Percentiles rank a stretch among this genome's conserved stretches.
Conservation (phyloP, 2,329 filamentous ascomycete species). For the Tolypocladium inflatum region DNA sequence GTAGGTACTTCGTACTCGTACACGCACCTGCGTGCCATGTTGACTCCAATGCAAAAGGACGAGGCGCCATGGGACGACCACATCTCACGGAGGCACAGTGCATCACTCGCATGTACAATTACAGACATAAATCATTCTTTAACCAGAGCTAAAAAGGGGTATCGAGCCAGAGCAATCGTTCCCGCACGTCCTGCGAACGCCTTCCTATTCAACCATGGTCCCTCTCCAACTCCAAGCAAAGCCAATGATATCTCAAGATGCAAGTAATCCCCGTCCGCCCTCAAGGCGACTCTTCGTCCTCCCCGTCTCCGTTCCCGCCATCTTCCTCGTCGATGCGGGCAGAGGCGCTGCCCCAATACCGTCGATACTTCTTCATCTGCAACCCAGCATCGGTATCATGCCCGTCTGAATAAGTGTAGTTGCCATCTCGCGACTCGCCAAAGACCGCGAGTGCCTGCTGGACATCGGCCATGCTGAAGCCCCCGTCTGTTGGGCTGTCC, state of each 20-base stretch:
- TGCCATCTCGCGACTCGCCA: conserved; percentile 15
- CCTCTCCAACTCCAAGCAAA: not conserved
- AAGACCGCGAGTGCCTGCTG: conserved; percentile 6
- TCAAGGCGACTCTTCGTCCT: not conserved
- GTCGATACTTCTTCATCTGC: conserved; percentile 24
- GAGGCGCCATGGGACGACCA: not conserved
- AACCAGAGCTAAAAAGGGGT: conserved; percentile 1
- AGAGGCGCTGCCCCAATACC: conserved; percentile 22
- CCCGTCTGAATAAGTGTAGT: conserved; percentile 20
- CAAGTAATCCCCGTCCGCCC: not conserved
- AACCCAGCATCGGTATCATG: conserved; percentile 21
- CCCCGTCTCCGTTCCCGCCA: conserved; percentile 13
- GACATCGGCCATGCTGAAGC: conserved; percentile 13
- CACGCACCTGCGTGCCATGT: too few relatives aligned
- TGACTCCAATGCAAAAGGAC: not conserved
- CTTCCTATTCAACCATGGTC: not conserved
- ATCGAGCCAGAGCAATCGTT: conserved; percentile 1
- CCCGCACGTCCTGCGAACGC: not conserved
- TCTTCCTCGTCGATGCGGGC: conserved; percentile 29
- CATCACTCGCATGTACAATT: not conserved
- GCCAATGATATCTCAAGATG: not conserved
- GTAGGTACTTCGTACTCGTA: too few relatives aligned
- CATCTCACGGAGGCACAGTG: not conserved
- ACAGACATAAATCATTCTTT: not conserved
- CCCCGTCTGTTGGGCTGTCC: conserved; percentile 20